Percentiles rank a stretch among this genome's conserved stretches.
Conservation (phyloP, 768 basidiomycete species). For the Hypholoma fasciculare region DNA sequence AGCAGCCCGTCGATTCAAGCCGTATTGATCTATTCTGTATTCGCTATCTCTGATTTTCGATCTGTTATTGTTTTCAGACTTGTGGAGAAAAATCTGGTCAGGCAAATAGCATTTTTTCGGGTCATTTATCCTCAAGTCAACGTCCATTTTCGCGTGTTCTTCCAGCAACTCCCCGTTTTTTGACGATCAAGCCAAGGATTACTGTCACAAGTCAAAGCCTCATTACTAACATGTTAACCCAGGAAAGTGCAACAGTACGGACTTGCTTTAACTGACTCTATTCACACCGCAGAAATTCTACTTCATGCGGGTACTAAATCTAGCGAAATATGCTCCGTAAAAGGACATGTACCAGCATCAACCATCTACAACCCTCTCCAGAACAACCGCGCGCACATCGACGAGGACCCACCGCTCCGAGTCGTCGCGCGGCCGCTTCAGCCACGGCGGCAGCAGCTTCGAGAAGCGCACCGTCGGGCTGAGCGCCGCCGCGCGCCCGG, state of each 20-base stretch:
- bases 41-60: too few relatives aligned
- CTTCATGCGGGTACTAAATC: neutral
- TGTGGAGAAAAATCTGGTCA: too few relatives aligned
- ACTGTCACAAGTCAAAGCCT: too few relatives aligned
- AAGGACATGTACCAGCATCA: neutral
- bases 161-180: neutral
- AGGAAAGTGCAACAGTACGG: too few relatives aligned
- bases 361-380: constrained; percentile 8
- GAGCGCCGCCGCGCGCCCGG: neutral
- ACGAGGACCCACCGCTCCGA: constrained; percentile 10
- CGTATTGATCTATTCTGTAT: constrained; percentile 51
- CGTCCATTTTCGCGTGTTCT: neutral
- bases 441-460: constrained; percentile 4
- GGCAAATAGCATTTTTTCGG: too few relatives aligned
- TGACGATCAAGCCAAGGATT: too few relatives aligned
- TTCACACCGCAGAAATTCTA: neutral
- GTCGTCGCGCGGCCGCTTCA: constrained; percentile 1
- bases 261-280: too few relatives aligned
- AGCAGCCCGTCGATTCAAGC: constrained; percentile 80
- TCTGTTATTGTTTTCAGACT: too few relatives aligned
- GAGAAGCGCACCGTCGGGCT: neutral
- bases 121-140: too few relatives aligned
- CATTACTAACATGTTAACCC: too few relatives aligned
- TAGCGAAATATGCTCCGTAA: too few relatives aligned
- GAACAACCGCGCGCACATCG: constrained; percentile 10